Base-by-base conservation (phyloP, 352 stramenopile genomes). In the Pythium biforme region DNA sequence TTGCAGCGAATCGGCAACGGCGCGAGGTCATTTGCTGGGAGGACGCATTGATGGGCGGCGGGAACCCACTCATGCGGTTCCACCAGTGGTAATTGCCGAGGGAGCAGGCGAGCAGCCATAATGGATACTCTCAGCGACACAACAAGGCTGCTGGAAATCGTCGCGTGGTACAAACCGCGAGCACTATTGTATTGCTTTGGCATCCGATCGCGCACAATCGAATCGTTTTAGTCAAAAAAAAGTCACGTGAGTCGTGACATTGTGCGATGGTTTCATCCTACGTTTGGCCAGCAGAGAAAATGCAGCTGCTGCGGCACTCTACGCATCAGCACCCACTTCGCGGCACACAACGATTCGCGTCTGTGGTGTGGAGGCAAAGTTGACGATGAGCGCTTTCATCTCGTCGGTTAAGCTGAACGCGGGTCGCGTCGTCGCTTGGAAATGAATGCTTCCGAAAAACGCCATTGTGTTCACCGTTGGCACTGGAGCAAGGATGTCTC, bases 401-500 rank as follows among this genome's bases (percentile, higher is more conserved):
- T 53, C 47, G 47, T 53, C 47, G 3, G 47, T 53, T 11, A 53
- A 25, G 45, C 12, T 50, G 20, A 50, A 50, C n/a, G n/a, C 45
- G 14, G 45, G 8, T 41, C 7, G 7, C 14, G 34, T 17, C 8
- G 34, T 11, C 7, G 34, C 34, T 17, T 41, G 34, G 34, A 11
- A 10, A 19, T 11, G 34, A 41, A 51, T n/a, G 17, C 37, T 4
- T 8, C 15, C 39, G 33, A 59, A 19, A 25, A 59, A 50, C 3
- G 53, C 53, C 39, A 50, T 26, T 19, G 11, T 26, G 11, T 22
- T 50, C 7, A 39, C 19, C 6, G 34, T 15, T 25, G 33, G 25
- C 7, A 59, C 25, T 39, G 53, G 53, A 25, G 10, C 25, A 11
- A 26, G 53, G 15, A 59, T 22, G 6, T 40, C 9, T 8, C 37